Evolutionary conservation across 441 rosid genomes (phyloP).

Genomic region (Mallotus japonicus): DNA sequence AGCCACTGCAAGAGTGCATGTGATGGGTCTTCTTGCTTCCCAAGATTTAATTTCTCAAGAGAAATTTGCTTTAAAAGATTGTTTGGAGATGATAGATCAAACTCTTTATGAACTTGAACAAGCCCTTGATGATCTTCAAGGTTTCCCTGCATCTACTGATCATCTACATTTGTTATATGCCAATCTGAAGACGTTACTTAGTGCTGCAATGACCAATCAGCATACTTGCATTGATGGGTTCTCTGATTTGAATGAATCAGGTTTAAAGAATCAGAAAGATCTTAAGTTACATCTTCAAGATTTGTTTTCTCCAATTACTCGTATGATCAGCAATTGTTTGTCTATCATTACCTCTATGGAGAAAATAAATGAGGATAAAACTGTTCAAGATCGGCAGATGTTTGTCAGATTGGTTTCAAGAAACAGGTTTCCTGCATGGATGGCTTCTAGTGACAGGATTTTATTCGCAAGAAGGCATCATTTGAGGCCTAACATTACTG

Average conservation of each 20-base stretch:
- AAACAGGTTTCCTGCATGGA: slow-evolving; percentile 21
- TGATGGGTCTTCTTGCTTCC: background rate
- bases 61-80: slow-evolving; percentile 20
- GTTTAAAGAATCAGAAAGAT: background rate
- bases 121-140: slow-evolving; percentile 18
- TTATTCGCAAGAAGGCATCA: slow-evolving; percentile 14
- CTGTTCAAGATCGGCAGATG: background rate
- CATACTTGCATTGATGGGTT: slow-evolving; percentile 29
- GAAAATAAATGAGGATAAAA: background rate
- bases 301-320: slow-evolving; percentile 4
- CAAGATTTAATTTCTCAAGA: slow-evolving; percentile 20
- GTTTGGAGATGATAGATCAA: slow-evolving; percentile 22
- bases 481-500: slow-evolving; percentile 20
- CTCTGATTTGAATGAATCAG: slow-evolving; percentile 9
- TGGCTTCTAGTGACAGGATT: slow-evolving; percentile 22
- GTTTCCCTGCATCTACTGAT: background rate
- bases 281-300: background rate
- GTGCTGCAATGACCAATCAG: slow-evolving; percentile 30
- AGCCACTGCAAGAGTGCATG: background rate
- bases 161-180: slow-evolving; percentile 8
- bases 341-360: slow-evolving; percentile 29
- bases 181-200: slow-evolving; percentile 21
- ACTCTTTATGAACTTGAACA: slow-evolving; percentile 23
- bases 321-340: slow-evolving; percentile 30
- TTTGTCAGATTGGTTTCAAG: slow-evolving; percentile 7